phyloP scores from a whole-genome alignment of 2,329 filamentous ascomycete species.

The Teratosphaeria pseudoeucalypti region DNA sequence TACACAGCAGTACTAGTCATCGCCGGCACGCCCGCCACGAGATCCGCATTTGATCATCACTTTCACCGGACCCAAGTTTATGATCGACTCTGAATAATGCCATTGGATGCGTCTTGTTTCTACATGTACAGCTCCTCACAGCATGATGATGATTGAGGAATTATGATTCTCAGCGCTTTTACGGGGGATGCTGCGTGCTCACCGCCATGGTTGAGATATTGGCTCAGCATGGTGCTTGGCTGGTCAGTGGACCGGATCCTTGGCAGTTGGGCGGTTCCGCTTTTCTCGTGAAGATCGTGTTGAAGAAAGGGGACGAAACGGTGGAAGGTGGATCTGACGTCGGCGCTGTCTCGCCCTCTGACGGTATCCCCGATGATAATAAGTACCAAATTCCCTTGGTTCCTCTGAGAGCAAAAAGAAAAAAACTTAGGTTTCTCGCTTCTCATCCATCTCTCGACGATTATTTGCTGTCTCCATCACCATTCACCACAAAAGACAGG shows the following conservation, averaged over 20 bases:
- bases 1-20: neutral
- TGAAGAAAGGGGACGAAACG: neutral
- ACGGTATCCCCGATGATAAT: neutral
- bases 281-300: neutral
- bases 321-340: neutral
- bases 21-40: neutral
- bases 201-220: too few relatives aligned
- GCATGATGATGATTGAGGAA: too few relatives aligned
- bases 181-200: neutral
- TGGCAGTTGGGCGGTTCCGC: neutral
- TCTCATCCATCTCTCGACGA: neutral
- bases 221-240: neutral
- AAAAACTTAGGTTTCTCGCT: neutral
- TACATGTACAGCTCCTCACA: neutral
- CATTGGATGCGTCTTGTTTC: neutral
- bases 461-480: neutral
- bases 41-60: neutral
- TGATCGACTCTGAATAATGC: neutral
- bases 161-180: neutral
- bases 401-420: too few relatives aligned
- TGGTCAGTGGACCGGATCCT: neutral
- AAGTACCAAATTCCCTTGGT: neutral
- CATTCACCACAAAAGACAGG: neutral
- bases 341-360: neutral
- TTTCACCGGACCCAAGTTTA: neutral